phyloP scores from a whole-genome alignment of 2,329 filamentous ascomycete species.

The Cladosporium velox region DNA sequence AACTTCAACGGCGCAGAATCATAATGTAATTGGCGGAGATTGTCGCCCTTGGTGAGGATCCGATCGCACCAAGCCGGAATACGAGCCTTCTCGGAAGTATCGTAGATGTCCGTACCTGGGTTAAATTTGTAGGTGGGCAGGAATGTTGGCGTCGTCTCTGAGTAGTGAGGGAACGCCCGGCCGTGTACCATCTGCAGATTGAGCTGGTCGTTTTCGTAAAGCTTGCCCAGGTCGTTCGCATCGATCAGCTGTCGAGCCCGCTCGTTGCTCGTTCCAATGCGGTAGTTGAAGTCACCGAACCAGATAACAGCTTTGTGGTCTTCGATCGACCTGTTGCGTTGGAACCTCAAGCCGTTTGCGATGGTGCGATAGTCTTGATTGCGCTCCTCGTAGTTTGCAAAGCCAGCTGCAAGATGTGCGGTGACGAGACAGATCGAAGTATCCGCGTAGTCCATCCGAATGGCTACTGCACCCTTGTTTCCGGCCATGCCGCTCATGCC shows the following conservation, averaged over 20 bases:
- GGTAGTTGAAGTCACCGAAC: conserved; percentile 98
- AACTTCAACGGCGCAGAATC: conserved; percentile 79
- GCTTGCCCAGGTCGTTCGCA: conserved; percentile 68
- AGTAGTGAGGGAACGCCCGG: conserved; percentile 86
- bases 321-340: conserved; percentile 85
- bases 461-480: conserved; percentile 96
- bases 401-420: conserved; percentile 92
- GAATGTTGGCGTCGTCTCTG: conserved; percentile 84
- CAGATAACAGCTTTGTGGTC: conserved; percentile 91
- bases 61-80: conserved; percentile 98
- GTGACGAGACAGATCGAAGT: conserved; percentile 95
- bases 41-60: conserved; percentile 80
- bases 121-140: conserved; percentile 96
- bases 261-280: conserved; percentile 82
- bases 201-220: conserved; percentile 93
- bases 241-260: conserved; percentile 74
- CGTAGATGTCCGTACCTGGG: conserved; percentile 82
- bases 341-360: conserved; percentile 82
- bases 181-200: conserved; percentile 97
- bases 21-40: conserved; percentile 81
- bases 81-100: conserved; percentile 90
- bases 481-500: conserved; percentile 96
- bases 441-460: conserved; percentile 90
- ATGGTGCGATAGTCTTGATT: conserved; percentile 93
- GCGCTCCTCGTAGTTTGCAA: conserved; percentile 93